phyloP scores from a whole-genome alignment of 306 rosid genomes.

The Prunus salicina region DNA sequence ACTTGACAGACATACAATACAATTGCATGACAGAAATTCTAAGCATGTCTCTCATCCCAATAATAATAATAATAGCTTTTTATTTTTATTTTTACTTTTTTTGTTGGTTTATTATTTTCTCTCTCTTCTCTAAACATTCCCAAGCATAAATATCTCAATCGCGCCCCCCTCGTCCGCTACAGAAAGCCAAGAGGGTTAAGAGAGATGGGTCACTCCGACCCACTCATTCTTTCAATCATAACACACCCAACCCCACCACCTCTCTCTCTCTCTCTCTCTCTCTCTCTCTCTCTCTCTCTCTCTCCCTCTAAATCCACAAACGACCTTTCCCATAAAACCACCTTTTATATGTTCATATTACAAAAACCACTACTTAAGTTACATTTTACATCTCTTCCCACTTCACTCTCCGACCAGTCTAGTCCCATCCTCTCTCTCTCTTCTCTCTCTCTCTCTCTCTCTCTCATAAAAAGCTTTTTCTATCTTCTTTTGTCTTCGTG shows the following conservation, averaged over 20 bases:
- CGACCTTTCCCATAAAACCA: constrained; percentile 45
- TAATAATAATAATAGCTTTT: background rate
- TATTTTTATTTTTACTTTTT: too few relatives aligned
- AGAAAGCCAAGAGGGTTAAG: constrained; percentile 42
- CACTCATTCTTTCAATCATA: constrained; percentile 96
- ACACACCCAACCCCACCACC: constrained; percentile 30
- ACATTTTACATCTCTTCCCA: constrained; percentile 28
- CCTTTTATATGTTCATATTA: constrained; percentile 29
- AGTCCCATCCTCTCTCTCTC: constrained; percentile 62
- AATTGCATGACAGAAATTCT: background rate
- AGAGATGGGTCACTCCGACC: constrained; percentile 69
- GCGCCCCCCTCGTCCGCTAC: constrained; percentile 94
- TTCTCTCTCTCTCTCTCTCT: constrained; percentile 23
- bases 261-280: constrained; percentile 2
- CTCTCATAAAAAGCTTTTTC: constrained; percentile 4
- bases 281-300: too few relatives aligned
- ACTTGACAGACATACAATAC: background rate
- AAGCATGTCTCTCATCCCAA: background rate
- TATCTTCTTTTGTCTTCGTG: constrained; percentile 7
- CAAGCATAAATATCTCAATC: constrained; percentile 41
- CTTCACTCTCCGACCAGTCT: constrained; percentile 69
- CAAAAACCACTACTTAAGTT: constrained; percentile 31
- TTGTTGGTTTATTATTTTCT: background rate
- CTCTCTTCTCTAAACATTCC: background rate
- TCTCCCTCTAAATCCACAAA: constrained; percentile 32